Conservation (phyloP, 1,139 yeast genomes). For the Meyerozyma smithsonii region DNA sequence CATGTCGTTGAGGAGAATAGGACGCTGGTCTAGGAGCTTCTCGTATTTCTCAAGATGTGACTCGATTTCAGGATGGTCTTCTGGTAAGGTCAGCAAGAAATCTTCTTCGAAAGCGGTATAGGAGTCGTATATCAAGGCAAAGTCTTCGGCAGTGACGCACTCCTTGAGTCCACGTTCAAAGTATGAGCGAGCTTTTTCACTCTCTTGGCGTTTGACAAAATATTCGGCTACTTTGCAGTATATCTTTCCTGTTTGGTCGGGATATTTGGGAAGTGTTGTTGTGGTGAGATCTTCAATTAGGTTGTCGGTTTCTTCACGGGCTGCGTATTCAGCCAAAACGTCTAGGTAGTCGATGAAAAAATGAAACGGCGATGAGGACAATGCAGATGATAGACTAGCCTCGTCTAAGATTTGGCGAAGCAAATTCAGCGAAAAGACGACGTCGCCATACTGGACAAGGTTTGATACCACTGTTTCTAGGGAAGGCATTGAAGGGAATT, state of each 20-base stretch:
- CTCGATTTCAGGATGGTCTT: conserved; percentile 17
- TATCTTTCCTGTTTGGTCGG: conserved; percentile 57
- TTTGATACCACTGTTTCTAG: conserved; percentile 18
- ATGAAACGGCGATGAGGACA: conserved; percentile 9
- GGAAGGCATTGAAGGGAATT: background rate
- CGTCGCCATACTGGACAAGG: conserved; percentile 22
- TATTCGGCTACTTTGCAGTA: conserved; percentile 48
- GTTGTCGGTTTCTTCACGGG: conserved; percentile 1
- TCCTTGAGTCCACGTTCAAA: conserved; percentile 45
- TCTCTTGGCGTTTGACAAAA: conserved; percentile 30
- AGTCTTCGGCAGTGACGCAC: conserved; percentile 56
- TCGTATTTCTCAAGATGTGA: conserved; percentile 50
- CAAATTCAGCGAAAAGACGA: conserved; percentile 12
- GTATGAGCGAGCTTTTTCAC: conserved; percentile 41
- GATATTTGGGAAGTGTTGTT: conserved; percentile 30
- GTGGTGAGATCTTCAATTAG: conserved; percentile 33
- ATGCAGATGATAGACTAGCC: conserved; percentile 11
- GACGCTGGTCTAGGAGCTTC: conserved; percentile 49
- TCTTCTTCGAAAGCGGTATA: conserved; percentile 61
- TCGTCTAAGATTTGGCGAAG: conserved; percentile 12
- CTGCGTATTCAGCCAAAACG: conserved; percentile 1
- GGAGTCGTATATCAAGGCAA: conserved; percentile 59
- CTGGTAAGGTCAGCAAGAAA: conserved; percentile 32
- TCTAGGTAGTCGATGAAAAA: conserved; percentile 8
- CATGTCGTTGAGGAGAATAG: conserved; percentile 60